phyloP scores from a whole-genome alignment of 2,329 filamentous ascomycete species.

The Sporothrix luriei region DNA sequence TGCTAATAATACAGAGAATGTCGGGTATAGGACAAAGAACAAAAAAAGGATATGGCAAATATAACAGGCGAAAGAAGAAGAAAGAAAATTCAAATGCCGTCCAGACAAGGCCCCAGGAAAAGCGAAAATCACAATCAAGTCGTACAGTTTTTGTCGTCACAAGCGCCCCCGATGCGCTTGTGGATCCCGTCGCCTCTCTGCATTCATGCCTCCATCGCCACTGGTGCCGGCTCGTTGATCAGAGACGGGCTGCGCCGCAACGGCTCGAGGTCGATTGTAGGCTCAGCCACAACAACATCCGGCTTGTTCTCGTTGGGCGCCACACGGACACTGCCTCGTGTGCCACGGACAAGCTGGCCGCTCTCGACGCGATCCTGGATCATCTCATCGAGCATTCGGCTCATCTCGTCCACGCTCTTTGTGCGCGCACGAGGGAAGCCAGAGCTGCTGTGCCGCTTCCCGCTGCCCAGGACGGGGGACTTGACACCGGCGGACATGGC shows the following conservation, averaged over 20 bases:
- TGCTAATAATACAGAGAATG: slow-evolving; percentile 38
- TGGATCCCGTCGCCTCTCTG: background rate
- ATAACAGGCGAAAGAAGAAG: slow-evolving; percentile 37
- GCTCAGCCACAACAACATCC: slow-evolving; percentile 33
- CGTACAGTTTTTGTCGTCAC: slow-evolving; percentile 26
- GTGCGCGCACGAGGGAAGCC: slow-evolving; percentile 52
- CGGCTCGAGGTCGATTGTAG: slow-evolving; percentile 33
- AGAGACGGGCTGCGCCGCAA: slow-evolving; percentile 40
- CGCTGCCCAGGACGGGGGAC: slow-evolving; percentile 23
- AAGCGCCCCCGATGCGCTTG: slow-evolving; percentile 16
- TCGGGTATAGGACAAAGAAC: slow-evolving; percentile 40
- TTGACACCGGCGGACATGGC: slow-evolving; percentile 17
- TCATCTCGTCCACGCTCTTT: slow-evolving; percentile 87
- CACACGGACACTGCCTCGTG: slow-evolving; percentile 67
- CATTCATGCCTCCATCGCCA: slow-evolving; percentile 40
- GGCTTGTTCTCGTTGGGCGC: slow-evolving; percentile 50
- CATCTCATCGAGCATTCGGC: slow-evolving; percentile 92
- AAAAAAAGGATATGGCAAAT: slow-evolving; percentile 32
- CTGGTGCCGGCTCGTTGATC: slow-evolving; percentile 37
- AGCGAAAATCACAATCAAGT: slow-evolving; percentile 29
- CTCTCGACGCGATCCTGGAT: slow-evolving; percentile 83
- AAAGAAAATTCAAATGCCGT: slow-evolving; percentile 32
- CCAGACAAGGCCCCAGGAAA: background rate
- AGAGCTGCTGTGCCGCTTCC: slow-evolving; percentile 29
- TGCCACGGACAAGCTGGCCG: slow-evolving; percentile 68